Percentiles rank a stretch among this genome's conserved stretches.
Evolutionary conservation across 208 protist species (phyloP).

Genomic region (Willaertia magna): DNA sequence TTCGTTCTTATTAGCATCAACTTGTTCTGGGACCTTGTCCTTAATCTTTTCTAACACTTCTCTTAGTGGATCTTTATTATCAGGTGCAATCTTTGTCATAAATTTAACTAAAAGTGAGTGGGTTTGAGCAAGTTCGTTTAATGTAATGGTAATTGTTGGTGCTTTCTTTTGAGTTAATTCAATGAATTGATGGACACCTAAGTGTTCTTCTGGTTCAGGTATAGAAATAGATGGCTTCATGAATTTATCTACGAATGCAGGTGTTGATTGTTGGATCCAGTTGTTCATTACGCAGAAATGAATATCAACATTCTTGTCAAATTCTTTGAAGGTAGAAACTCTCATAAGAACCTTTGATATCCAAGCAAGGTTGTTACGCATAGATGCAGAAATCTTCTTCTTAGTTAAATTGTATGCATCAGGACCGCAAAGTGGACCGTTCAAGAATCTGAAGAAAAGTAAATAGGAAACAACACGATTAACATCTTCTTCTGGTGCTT

Average conservation of each 20-base stretch:
- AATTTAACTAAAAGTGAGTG: slow-evolving; percentile 36
- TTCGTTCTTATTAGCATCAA: slow-evolving; percentile 2
- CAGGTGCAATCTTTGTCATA: slow-evolving; percentile 29
- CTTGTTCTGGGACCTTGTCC: slow-evolving; percentile 26
- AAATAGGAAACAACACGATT: slow-evolving; percentile 45
- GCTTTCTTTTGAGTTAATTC: slow-evolving; percentile 41
- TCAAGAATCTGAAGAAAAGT: slow-evolving; percentile 57
- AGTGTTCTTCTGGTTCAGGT: slow-evolving; percentile 40
- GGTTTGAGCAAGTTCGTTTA: slow-evolving; percentile 41
- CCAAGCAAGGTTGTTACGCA: slow-evolving; percentile 39
- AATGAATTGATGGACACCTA: slow-evolving; percentile 48
- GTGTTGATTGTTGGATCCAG: slow-evolving; percentile 35
- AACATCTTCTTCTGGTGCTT: slow-evolving; percentile 30
- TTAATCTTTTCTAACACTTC: slow-evolving; percentile 35
- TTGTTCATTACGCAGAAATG: slow-evolving; percentile 40
- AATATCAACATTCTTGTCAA: slow-evolving; percentile 33
- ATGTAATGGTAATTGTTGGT: slow-evolving; percentile 45
- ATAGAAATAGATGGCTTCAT: slow-evolving; percentile 38
- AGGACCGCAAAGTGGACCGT: slow-evolving; percentile 43
- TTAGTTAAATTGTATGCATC: slow-evolving; percentile 41
- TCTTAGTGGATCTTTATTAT: slow-evolving; percentile 37
- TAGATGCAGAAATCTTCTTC: not conserved
- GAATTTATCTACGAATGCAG: slow-evolving; percentile 25
- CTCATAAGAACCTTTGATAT: slow-evolving; percentile 45
- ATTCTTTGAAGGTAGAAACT: slow-evolving; percentile 36